These are phyloP conservation scores for Lactarius sp. DNA, from an alignment of 768 basidiomycete genomes.

Conservation along the genomic window DNA sequence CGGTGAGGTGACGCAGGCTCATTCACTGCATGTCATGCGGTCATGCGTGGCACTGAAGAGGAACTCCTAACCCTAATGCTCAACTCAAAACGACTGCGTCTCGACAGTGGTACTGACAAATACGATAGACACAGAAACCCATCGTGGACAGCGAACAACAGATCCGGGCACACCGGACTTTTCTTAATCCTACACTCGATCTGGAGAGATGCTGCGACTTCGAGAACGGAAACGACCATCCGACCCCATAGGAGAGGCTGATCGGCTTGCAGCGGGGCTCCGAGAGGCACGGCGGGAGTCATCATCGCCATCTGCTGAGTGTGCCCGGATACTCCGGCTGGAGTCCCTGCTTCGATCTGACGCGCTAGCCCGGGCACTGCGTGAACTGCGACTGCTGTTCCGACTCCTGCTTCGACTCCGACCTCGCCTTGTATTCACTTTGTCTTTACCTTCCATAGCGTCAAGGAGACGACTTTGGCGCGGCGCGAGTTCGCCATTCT, in stretches of 20 bases:
- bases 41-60: neutral
- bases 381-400: conserved; percentile 32
- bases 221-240: conserved; percentile 31
- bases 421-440: conserved; percentile 40
- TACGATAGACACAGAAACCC: no score
- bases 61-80: conserved; percentile 6
- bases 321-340: conserved; percentile 31
- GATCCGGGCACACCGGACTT: no score
- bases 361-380: conserved; percentile 29
- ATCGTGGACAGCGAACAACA: no score
- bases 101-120: no score
- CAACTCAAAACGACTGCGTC: neutral
- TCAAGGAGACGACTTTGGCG: conserved; percentile 83
- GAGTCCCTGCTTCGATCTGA: conserved; percentile 33
- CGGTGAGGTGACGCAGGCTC: neutral
- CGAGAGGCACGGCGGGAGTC: conserved; percentile 61
- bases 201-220: conserved; percentile 38
- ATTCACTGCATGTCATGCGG: no score
- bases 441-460: conserved; percentile 74
- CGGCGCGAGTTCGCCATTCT: conserved; percentile 83
- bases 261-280: conserved; percentile 35
- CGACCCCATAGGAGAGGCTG: conserved; percentile 29
- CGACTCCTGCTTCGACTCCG: conserved; percentile 37
- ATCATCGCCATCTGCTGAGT: conserved; percentile 51
- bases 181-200: conserved; percentile 42